These are phyloP conservation scores for Thuidium tamariscinum DNA, from an alignment of 225 moss, liverwort and hornwort genomes.

Conservation along the genomic window DNA sequence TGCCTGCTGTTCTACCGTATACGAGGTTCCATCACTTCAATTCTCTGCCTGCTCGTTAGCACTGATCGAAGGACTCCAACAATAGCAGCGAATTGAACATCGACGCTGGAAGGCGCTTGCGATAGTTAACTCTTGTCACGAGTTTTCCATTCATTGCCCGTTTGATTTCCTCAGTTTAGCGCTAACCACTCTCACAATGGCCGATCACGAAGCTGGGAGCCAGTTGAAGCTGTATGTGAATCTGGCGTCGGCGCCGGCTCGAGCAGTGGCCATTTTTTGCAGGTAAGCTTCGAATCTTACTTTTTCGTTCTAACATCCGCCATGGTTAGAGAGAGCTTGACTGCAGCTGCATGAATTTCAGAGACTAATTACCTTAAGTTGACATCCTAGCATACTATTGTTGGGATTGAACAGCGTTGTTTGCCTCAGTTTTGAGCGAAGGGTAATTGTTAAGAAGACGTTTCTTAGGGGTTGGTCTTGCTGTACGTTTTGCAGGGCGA, in stretches of 20 bases:
- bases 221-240: conserved; percentile 16
- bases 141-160: too few species aligned
- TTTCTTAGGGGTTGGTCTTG: not conserved
- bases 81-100: not conserved
- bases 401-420: not conserved
- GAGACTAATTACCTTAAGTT: too few species aligned
- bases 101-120: too few species aligned
- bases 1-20: not conserved
- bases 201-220: not conserved
- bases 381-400: not conserved
- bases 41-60: not conserved
- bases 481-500: not conserved
- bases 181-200: not conserved
- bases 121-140: not conserved
- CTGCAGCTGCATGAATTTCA: not conserved
- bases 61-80: not conserved
- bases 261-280: conserved; percentile 21
- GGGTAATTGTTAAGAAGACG: too few species aligned
- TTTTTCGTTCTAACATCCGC: too few species aligned
- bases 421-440: not conserved
- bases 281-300: not conserved
- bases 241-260: conserved; percentile 3
- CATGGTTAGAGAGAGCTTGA: not conserved
- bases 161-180: too few species aligned
- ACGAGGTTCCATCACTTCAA: not conserved